A percentile compares a stretch with the other conserved stretches of the same genome.
Evolutionary conservation across 2,329 filamentous ascomycete genomes (phyloP).

Genomic region (Epichloe coenophiala): DNA sequence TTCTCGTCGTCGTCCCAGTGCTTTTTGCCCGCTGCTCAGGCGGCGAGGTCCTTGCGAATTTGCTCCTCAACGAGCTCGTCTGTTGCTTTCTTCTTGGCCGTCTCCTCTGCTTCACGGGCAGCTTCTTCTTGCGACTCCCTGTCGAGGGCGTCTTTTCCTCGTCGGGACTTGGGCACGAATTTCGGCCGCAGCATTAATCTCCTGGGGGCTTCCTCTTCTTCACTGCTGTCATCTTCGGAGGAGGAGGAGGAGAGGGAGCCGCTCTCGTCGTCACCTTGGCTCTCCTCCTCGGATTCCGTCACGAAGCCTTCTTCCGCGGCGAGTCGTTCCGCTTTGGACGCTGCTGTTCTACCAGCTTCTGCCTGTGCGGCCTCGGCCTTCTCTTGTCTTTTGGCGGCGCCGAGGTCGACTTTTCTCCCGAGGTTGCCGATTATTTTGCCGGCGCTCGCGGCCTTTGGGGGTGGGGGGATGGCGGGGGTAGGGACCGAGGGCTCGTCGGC

Average conservation of each 20-base stretch:
- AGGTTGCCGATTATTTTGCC: constrained; percentile 36
- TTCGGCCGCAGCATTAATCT: constrained; percentile 48
- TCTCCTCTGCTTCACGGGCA: constrained; percentile 36
- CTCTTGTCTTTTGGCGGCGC: constrained; percentile 26
- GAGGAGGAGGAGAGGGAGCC: neutral
- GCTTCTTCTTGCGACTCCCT: constrained; percentile 21
- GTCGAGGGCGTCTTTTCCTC: constrained; percentile 21
- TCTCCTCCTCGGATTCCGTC: constrained; percentile 35
- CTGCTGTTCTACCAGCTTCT: constrained; percentile 32
- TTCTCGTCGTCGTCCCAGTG: constrained; percentile 75
- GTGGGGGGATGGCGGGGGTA: constrained; percentile 31
- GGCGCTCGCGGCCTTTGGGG: constrained; percentile 43
- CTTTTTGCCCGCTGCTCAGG: constrained; percentile 59
- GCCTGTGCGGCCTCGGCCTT: constrained; percentile 24
- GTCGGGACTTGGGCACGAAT: constrained; percentile 47
- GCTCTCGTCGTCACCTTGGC: constrained; percentile 17
- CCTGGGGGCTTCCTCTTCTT: constrained; percentile 35
- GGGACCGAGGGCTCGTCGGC: constrained; percentile 14
- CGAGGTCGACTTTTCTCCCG: no score
- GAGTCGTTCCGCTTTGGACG: constrained; percentile 34
- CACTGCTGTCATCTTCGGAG: constrained; percentile 31
- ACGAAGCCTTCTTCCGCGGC: constrained; percentile 51
- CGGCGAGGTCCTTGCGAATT: constrained; percentile 66
- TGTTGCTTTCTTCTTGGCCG: constrained; percentile 52
- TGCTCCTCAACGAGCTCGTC: constrained; percentile 81